Conservation (phyloP, 257 asterid species). For the Mentha longifolia region DNA sequence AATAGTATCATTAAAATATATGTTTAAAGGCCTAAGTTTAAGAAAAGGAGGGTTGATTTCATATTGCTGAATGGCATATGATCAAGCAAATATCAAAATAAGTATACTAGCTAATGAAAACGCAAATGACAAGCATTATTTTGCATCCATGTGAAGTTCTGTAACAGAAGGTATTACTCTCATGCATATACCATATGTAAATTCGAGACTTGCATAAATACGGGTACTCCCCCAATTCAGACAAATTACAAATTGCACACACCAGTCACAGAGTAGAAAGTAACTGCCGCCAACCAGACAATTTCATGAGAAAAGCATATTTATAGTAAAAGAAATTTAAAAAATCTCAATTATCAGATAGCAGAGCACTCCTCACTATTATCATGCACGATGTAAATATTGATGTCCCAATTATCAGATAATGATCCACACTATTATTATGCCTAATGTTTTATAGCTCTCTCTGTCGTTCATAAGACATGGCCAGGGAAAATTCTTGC, state of each 20-base stretch:
- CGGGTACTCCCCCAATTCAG: background rate
- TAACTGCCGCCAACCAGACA: background rate
- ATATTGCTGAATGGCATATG: background rate
- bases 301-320: conserved; percentile 23
- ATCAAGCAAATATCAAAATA: conserved; percentile 1
- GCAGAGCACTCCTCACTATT: background rate
- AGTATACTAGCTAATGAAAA: background rate
- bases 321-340: background rate
- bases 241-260: conserved; percentile 16
- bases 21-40: conserved; percentile 11
- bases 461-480: background rate
- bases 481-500: background rate
- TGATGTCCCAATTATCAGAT: background rate
- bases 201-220: background rate
- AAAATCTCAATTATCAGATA: conserved; percentile 2
- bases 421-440: background rate
- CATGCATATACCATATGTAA: conserved; percentile 12
- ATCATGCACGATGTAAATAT: background rate
- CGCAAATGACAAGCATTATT: conserved; percentile 12
- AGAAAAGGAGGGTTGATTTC: background rate
- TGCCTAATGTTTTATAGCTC: background rate
- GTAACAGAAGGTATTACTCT: conserved; percentile 4
- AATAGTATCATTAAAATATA: background rate
- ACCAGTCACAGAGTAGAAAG: conserved; percentile 3
- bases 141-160: conserved; percentile 25